phyloP scores from a whole-genome alignment of 2,329 filamentous ascomycete species.

The Rutstroemia sp. region DNA sequence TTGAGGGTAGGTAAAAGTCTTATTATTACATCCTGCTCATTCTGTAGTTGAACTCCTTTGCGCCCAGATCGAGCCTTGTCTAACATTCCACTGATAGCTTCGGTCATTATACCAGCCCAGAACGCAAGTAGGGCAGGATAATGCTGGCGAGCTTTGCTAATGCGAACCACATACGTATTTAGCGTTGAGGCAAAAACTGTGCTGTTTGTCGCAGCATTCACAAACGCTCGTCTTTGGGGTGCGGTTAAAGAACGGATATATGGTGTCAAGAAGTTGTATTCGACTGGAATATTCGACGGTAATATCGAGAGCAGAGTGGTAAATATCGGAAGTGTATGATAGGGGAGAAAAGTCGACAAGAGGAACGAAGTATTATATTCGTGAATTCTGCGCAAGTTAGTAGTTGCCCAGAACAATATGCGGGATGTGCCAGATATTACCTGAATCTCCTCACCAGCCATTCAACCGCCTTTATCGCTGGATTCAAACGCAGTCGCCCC shows the following conservation, averaged over 20 bases:
- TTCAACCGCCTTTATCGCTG: constrained; percentile 84
- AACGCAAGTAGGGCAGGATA: constrained; percentile 77
- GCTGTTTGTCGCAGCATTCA: constrained; percentile 77
- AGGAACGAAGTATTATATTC: constrained; percentile 78
- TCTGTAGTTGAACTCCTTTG: constrained; percentile 66
- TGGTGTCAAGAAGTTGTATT: constrained; percentile 78
- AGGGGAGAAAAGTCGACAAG: constrained; percentile 83
- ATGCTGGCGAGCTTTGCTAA: constrained; percentile 63
- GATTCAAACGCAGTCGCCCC: constrained; percentile 70
- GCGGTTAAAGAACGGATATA: constrained; percentile 72
- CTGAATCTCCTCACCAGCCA: constrained; percentile 90
- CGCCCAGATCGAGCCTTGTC: constrained; percentile 71
- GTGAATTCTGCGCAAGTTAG: constrained; percentile 57
- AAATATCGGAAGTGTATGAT: constrained; percentile 82
- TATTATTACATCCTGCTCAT: constrained; percentile 70
- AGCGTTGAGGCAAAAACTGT: constrained; percentile 67
- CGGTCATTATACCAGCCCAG: constrained; percentile 83
- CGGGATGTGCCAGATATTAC: constrained; percentile 39
- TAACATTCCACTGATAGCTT: constrained; percentile 76
- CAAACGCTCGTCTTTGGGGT: constrained; percentile 72
- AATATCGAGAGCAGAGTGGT: constrained; percentile 81
- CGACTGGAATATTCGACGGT: constrained; percentile 62
- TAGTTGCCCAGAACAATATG: not conserved
- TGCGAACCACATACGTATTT: constrained; percentile 71
- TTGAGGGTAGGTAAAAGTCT: constrained; percentile 64